phyloP scores from a whole-genome alignment of 306 rosid genomes.

The Fagus sylvatica region DNA sequence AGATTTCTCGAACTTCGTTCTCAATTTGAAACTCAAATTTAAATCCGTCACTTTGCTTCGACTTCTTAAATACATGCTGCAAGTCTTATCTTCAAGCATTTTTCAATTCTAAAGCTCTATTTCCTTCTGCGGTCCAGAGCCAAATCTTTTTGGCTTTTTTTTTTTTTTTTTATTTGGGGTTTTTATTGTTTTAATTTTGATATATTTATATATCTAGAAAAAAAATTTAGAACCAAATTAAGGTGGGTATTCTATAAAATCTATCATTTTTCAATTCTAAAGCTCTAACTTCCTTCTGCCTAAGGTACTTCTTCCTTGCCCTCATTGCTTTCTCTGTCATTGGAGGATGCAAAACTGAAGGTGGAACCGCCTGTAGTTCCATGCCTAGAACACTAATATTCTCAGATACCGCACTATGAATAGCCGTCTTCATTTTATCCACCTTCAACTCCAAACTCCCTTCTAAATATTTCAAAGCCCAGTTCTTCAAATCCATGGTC shows the following conservation, averaged over 20 bases:
- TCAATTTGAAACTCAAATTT: constrained; percentile 65
- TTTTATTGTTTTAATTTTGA: too few relatives aligned
- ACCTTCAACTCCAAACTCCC: constrained; percentile 58
- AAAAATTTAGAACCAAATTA: too few relatives aligned
- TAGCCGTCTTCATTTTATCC: constrained; percentile 55
- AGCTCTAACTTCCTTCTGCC: constrained; percentile 85
- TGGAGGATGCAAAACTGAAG: constrained; percentile 66
- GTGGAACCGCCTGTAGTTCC: constrained; percentile 79
- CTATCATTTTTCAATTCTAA: too few relatives aligned
- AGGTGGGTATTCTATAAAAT: too few relatives aligned
- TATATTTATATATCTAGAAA: too few relatives aligned
- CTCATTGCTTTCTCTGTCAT: constrained; percentile 80
- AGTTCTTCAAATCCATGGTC: constrained; percentile 61
- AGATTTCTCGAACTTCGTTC: constrained; percentile 56
- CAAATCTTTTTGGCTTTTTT: too few relatives aligned
- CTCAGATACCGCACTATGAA: constrained; percentile 88
- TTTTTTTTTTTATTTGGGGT: too few relatives aligned
- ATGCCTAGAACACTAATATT: constrained; percentile 77
- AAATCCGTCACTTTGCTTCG: constrained; percentile 48
- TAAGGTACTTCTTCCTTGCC: constrained; percentile 77
- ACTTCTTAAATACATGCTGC: constrained; percentile 68
- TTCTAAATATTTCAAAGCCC: constrained; percentile 57
- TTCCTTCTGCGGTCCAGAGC: too few relatives aligned
- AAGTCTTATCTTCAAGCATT: constrained; percentile 81
- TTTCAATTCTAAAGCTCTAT: constrained; percentile 65